phyloP scores from a whole-genome alignment of 768 basidiomycete species.

The Symmetrospora coprosmae region DNA sequence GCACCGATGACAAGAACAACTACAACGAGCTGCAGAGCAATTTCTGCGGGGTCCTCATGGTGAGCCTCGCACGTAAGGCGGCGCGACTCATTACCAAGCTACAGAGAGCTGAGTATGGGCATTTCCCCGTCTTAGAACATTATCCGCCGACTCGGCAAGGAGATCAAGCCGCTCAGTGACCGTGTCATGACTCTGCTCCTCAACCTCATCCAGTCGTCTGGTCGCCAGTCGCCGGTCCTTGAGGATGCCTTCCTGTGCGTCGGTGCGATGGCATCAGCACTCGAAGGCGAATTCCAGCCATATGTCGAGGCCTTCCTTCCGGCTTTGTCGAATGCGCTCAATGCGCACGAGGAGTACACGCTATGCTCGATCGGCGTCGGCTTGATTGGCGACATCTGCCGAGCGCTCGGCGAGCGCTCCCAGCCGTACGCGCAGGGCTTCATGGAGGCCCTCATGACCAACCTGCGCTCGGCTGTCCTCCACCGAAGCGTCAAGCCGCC shows the following conservation, averaged over 20 bases:
- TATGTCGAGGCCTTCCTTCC: conserved; percentile 77
- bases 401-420: conserved; percentile 72
- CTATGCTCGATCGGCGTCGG: conserved; percentile 91
- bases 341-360: conserved; percentile 85
- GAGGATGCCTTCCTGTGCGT: conserved; percentile 94
- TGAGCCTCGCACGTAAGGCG: conserved; percentile 40
- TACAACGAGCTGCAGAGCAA: conserved; percentile 98
- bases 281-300: conserved; percentile 62
- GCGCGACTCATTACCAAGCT: background rate
- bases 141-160: conserved; percentile 64
- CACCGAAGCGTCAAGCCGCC: conserved; percentile 91
- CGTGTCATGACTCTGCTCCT: conserved; percentile 87
- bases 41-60: conserved; percentile 76
- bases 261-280: conserved; percentile 70
- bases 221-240: conserved; percentile 83
- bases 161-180: conserved; percentile 77
- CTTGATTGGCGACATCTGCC: conserved; percentile 88
- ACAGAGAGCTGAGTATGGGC: conserved; percentile 10
- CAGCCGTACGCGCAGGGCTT: conserved; percentile 70
- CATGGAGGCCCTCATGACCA: conserved; percentile 82
- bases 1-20: conserved; percentile 89
- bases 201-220: conserved; percentile 66
- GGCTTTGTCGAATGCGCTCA: conserved; percentile 73
- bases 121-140: conserved; percentile 47
- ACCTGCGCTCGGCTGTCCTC: conserved; percentile 75